Base-by-base conservation (phyloP, 441 rosid genomes). In the Melianthus villosus region DNA sequence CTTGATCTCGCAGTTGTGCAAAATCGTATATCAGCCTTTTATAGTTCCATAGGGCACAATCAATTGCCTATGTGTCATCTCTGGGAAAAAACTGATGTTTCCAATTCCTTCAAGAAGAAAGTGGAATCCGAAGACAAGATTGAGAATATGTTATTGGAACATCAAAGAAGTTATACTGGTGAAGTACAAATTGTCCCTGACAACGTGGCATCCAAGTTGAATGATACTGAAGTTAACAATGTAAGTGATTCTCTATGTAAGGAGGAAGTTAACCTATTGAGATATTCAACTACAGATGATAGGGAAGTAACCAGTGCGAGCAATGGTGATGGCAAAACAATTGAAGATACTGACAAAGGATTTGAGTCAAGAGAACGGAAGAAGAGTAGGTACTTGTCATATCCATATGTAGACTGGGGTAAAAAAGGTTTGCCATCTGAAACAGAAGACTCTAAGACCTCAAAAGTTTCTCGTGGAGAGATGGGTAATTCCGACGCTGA, bases 351-450 rank as follows among this genome's bases (percentile, higher is more conserved):
- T 50, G 64, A 50, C 9, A 65, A 38, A 35, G 46, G 59, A 42
- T 46, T 46, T 30, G 79, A 65, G 19, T 46, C 56, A 32, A 72
- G 84, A 59, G 69, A 66, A 48, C 60, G 79, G 56, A 79, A 64
- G 67, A 75, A 59, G 67, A 79, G 91, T 63, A 79, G 54, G 68
- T 79, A 73, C 44, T 57, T 79, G 50, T 68, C 74, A 4, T 75
- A 67, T 62, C 89, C 89, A 18, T 79, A 60, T 48, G 60, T 79
- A 17, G 64, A 65, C 46, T 56, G 41, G 67, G 78, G 34, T 36
- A 38, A 40, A 7, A 72, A 57, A 39, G 44, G 42, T 48, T 14
- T 22, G 7, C 51, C 38, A 19, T 16, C 15, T 48, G 67, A 53
- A 44, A 42, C 40, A 3, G 69, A 59, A 45, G 67, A 53, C 20